These are phyloP conservation scores for Salvia splendens DNA, from an alignment of 257 asterid species.

Conservation along the genomic window DNA sequence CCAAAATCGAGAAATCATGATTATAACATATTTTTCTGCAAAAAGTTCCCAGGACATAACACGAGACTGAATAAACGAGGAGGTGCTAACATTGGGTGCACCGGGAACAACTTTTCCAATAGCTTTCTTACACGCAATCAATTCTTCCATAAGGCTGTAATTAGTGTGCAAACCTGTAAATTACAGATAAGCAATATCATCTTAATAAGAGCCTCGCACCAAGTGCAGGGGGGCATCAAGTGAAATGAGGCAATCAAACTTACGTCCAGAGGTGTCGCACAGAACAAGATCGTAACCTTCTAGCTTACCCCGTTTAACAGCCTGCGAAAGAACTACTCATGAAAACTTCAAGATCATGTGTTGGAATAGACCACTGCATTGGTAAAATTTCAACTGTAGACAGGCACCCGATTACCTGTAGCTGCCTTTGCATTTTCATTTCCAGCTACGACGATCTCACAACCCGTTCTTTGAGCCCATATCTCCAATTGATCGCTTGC, in stretches of 20 bases:
- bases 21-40: neutral
- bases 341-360: constrained; percentile 60
- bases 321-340: constrained; percentile 95
- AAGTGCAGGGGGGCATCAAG: constrained; percentile 8
- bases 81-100: constrained; percentile 79
- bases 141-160: constrained; percentile 96
- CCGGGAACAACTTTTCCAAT: constrained; percentile 71
- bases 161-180: constrained; percentile 85
- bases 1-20: constrained; percentile 23
- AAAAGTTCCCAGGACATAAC: neutral
- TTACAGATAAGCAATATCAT: constrained; percentile 17
- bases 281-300: constrained; percentile 77
- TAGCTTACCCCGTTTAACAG: constrained; percentile 81
- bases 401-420: constrained; percentile 53
- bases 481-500: constrained; percentile 92
- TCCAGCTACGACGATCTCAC: constrained; percentile 91
- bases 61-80: constrained; percentile 3
- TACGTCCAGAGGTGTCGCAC: constrained; percentile 98
- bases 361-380: constrained; percentile 34
- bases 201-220: neutral
- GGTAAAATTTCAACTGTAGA: constrained; percentile 9
- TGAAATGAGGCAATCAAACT: constrained; percentile 35
- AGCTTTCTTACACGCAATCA: constrained; percentile 83
- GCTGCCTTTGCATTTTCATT: constrained; percentile 86
- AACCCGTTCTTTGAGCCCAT: constrained; percentile 95